Percentiles rank a stretch among this genome's conserved stretches.
phyloP scores from a whole-genome alignment of 2,329 filamentous ascomycete genomes.

The Pestalotiopsis sp. region DNA sequence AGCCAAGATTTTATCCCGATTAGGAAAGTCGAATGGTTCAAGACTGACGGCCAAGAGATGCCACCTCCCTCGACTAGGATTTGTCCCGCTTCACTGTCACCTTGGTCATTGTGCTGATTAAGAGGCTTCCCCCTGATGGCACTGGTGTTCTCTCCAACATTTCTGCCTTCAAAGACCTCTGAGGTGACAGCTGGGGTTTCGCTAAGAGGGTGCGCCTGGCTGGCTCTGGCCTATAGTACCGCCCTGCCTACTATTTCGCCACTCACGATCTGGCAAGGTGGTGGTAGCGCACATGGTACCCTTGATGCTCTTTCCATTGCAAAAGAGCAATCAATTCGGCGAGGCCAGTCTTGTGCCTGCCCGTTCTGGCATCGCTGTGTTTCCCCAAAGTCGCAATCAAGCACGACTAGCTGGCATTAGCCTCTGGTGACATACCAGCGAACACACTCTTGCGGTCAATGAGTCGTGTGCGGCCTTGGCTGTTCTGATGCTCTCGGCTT shows the following conservation, averaged over 20 bases:
- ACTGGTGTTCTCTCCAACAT: neutral
- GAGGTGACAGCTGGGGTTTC: too few species aligned
- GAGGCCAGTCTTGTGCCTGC: constrained; percentile 2
- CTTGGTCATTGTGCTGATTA: neutral
- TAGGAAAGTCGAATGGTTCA: neutral
- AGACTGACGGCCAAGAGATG: neutral
- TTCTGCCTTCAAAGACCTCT: neutral
- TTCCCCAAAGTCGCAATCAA: constrained; percentile 1
- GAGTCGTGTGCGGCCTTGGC: neutral
- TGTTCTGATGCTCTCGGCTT: neutral
- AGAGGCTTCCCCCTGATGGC: neutral
- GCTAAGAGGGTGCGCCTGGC: too few species aligned
- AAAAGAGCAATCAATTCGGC: neutral
- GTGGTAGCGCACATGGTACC: neutral
- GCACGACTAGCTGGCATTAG: neutral
- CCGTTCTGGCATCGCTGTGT: neutral
- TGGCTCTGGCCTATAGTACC: too few species aligned
- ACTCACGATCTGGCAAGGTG: neutral
- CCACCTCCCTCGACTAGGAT: constrained; percentile 8
- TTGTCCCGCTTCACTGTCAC: constrained; percentile 1
- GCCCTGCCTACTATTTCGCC: neutral
- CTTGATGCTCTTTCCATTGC: neutral
- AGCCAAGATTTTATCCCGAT: neutral
- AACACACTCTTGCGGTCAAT: neutral
- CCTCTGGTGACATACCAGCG: neutral